Evolutionary conservation across 2,329 filamentous ascomycete genomes (phyloP), one percentile per base, ranked within the genome.

Genomic region (Verticillium longisporum): DNA sequence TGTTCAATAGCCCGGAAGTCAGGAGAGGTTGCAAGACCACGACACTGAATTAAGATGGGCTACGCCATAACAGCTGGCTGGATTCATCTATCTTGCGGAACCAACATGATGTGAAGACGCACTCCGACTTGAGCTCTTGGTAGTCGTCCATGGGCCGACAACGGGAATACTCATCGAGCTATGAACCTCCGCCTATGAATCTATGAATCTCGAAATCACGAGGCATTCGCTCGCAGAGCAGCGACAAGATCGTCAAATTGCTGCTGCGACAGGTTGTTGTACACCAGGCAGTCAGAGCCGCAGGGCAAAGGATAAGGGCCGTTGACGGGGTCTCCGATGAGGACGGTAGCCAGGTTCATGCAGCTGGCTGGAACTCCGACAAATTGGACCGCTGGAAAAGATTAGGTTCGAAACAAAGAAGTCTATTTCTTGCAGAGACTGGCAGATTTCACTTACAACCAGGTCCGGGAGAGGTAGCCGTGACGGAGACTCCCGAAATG

Each of bases 241-340:
- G 26, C 21, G 53, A 21, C 11, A 13, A 55, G 53, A 11, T 75
- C 61, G 68, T 80, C 68, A 65, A 72, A 61, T 31, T 66, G 33
- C 13, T 60, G 61, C 13, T 64, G 63, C 33, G 57, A 63, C 18
- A 68, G 41, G 3, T 53, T 55, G 11, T 59, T 57, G 55, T 68
- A 67, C 9, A 55, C 31, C 15, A 68, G 60, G 54, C 66, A 68
- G 18, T 57, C 64, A 41, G 65, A 63, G 34, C 66, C 66, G 55
- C 64, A 68, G 14, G 61, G 58, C 3, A 56, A 21, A 5, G 64
- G 57, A 7, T 15, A 55, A 50, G 65, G 61, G 18, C 63, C 64
- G 18, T 56, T 18, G 33, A 58, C 63, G 15, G 64, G 63, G 41
- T 61, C 58, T 18, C 65, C 65, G 4, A 62, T 31, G 1, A 67